Percentiles rank a stretch among this genome's conserved stretches.
These are phyloP conservation scores for Trifolium subterraneum DNA, from an alignment of 306 rosid genomes.

Conservation along the genomic window DNA sequence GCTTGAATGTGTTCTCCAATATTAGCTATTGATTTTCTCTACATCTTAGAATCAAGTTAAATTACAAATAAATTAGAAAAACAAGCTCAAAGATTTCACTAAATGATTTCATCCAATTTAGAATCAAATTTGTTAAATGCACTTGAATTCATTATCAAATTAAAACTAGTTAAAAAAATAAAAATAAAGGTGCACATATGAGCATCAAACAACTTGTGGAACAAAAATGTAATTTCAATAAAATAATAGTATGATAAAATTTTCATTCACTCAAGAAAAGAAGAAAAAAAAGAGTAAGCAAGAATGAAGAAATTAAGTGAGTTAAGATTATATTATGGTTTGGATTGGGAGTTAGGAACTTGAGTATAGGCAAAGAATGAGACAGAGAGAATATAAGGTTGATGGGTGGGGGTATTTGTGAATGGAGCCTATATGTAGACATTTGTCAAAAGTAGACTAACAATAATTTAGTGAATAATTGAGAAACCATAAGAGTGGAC, in stretches of 20 bases:
- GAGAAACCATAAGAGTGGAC: conserved; percentile 21
- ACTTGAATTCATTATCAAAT: no score
- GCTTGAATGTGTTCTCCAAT: background rate
- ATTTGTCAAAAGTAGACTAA: background rate
- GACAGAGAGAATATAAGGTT: conserved; percentile 17
- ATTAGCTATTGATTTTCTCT: no score
- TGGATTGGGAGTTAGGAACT: conserved; percentile 4
- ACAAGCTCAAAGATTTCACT: background rate
- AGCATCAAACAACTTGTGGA: background rate
- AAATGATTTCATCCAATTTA: background rate
- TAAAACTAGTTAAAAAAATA: no score
- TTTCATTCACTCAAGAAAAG: background rate
- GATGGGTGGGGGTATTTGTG: conserved; percentile 15
- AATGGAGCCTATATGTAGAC: background rate
- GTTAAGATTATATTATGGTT: background rate
- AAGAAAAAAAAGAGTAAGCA: background rate
- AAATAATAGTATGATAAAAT: background rate
- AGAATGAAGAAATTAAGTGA: background rate
- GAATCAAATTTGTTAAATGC: background rate
- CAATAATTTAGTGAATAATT: conserved; percentile 4
- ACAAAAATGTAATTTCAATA: background rate
- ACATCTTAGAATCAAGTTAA: no score
- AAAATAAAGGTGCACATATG: no score
- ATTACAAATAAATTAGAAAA: background rate
- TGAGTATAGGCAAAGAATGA: conserved; percentile 2